Conservation (phyloP, 179 eudicot species). For the Patellifolia procumbens region DNA sequence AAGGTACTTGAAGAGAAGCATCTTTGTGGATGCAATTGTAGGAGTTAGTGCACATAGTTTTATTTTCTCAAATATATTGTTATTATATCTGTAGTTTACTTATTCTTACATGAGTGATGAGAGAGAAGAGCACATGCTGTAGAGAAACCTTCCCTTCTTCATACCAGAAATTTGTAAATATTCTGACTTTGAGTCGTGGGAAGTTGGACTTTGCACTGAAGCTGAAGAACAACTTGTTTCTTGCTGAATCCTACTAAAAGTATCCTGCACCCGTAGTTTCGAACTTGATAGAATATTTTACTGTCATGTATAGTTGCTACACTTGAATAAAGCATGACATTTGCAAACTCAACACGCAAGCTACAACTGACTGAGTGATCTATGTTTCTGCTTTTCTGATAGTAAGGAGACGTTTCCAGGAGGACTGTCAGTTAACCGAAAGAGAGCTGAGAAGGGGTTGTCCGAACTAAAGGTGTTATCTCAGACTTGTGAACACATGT, state of each 20-base stretch:
- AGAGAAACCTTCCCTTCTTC: too few species aligned
- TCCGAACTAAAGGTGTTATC: constrained; percentile 63
- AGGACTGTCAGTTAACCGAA: constrained; percentile 72
- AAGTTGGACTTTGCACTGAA: not conserved
- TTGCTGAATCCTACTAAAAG: not conserved
- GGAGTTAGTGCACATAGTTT: not conserved
- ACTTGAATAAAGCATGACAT: not conserved
- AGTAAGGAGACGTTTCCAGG: constrained; percentile 88
- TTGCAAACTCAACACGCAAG: not conserved
- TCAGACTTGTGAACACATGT: not conserved
- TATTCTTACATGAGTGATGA: not conserved
- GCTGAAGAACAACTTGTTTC: too few species aligned
- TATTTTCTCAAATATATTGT: not conserved
- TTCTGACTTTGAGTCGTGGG: not conserved
- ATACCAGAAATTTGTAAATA: too few species aligned
- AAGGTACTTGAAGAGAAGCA: not conserved
- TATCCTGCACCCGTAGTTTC: not conserved
- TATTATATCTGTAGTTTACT: not conserved
- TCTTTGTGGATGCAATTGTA: too few species aligned
- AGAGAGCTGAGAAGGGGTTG: constrained; percentile 70
- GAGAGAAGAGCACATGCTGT: not conserved
- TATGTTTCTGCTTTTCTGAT: constrained; percentile 19
- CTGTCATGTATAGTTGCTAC: not conserved
- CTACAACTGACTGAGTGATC: not conserved
- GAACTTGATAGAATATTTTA: not conserved